Base-by-base conservation (phyloP, 495 filamentous ascomycete genomes). In the Aspergillus sparsus region DNA sequence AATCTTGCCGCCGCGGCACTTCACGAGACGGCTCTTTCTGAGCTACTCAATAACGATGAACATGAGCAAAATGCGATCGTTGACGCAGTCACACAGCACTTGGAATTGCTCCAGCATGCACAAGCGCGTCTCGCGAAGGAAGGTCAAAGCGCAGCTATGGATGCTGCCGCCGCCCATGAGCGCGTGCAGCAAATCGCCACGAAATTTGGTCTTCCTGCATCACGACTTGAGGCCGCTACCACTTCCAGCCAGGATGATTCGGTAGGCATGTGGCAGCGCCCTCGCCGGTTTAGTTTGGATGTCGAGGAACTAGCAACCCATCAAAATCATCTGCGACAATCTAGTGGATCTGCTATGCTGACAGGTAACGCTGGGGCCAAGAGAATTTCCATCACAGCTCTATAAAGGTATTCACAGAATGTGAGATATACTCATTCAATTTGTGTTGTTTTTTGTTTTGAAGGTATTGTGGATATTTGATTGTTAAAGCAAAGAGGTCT, bases 11-110 rank as follows among this genome's bases (percentile, higher is more conserved):
- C 83, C 0, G 79, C 78, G 18, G 69, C 74, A 2, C 67, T 88
- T 41, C 84, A 87, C 71, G 82, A 84, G 57, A 74, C 76, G 3
- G 77, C 83, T 2, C 72, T 88, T 2, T 71, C 80, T 4, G 73
- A 81, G 35, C 62, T 77, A 4, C 68, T 80, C 15, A 74, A 79
- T 44, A 75, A 74, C 57, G 75, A 82, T 15, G 73, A 78, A 10
- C 75, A 74, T 21, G 70, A 73, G 34, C 65, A 69, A 0, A 53
- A 61, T 10, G 72, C 70, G 0, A 66, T 75, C 11, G 42, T 62
- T 4, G 68, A 76, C 31, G 74, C 71, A 3, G 80, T 75, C 0
- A 71, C 66, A 6, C 77, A 76, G 62, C 80, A 84, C 39, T 68
- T 86, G 21, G 76, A 81, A 49, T 66, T 84, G n/a, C 62, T 85